These are phyloP conservation scores for Paraconiothyrium brasiliense DNA, from an alignment of 2,329 filamentous ascomycete genomes.

Conservation along the genomic window DNA sequence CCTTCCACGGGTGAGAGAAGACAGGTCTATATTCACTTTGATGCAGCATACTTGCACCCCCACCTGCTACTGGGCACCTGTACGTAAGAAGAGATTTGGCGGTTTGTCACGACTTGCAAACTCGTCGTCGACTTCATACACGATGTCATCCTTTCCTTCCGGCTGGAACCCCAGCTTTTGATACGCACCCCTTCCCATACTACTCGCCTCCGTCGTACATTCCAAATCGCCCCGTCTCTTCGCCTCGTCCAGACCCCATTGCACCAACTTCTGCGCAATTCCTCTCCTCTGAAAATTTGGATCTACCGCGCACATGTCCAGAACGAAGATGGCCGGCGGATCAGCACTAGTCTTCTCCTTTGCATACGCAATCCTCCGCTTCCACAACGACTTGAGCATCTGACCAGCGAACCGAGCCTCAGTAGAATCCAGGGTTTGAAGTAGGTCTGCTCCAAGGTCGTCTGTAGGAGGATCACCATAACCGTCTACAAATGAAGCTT, in stretches of 20 bases:
- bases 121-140: slow-evolving; percentile 45
- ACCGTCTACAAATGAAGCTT: slow-evolving; percentile 61
- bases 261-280: slow-evolving; percentile 46
- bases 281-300: slow-evolving; percentile 62
- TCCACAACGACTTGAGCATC: slow-evolving; percentile 56
- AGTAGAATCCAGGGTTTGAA: slow-evolving; percentile 51
- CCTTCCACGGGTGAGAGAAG: not conserved
- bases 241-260: slow-evolving; percentile 46
- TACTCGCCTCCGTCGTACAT: slow-evolving; percentile 48
- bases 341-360: slow-evolving; percentile 50
- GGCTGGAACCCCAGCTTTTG: slow-evolving; percentile 44
- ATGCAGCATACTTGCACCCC: not conserved
- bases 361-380: slow-evolving; percentile 53
- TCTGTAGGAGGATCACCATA: slow-evolving; percentile 53
- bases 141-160: slow-evolving; percentile 41
- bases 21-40: not conserved
- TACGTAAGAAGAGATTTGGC: slow-evolving; percentile 48
- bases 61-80: slow-evolving; percentile 24
- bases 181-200: slow-evolving; percentile 48
- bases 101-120: slow-evolving; percentile 43
- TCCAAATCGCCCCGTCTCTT: slow-evolving; percentile 45
- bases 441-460: slow-evolving; percentile 31
- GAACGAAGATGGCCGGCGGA: slow-evolving; percentile 59
- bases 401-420: slow-evolving; percentile 61
- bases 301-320: slow-evolving; percentile 59